A percentile compares a stretch with the other conserved stretches of the same genome.
Evolutionary conservation across 2,329 filamentous ascomycete genomes (phyloP).

Genomic region (Monilinia laxa): DNA sequence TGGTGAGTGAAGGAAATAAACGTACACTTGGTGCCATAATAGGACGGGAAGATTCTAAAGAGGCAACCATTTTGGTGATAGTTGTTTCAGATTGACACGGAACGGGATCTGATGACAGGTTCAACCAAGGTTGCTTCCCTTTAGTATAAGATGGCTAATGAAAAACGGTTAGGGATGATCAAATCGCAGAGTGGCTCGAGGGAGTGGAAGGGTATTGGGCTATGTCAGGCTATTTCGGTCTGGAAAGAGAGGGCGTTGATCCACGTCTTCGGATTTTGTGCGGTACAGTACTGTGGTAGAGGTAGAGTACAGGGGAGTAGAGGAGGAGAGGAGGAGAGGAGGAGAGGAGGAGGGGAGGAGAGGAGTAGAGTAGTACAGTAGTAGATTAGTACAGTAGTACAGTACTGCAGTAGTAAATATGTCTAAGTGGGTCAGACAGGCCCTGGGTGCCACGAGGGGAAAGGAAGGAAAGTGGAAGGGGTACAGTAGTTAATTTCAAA

Average conservation of each 20-base stretch:
- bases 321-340: no score
- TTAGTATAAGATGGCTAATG: constrained; percentile 11
- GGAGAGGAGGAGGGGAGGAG: no score
- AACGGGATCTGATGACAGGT: constrained; percentile 2
- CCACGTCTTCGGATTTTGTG: constrained; percentile 15
- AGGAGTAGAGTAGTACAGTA: no score
- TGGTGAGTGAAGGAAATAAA: constrained; percentile 27
- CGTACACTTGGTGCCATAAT: constrained; percentile 56
- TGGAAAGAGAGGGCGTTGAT: constrained; percentile 17
- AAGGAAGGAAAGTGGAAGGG: neutral
- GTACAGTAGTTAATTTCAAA: neutral
- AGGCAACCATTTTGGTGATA: constrained; percentile 42
- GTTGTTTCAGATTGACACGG: constrained; percentile 21
- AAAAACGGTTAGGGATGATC: constrained; percentile 13
- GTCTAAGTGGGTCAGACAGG: neutral
- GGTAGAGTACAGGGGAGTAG: no score
- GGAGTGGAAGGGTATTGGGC: neutral
- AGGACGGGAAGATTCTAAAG: constrained; percentile 54
- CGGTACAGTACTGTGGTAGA: no score
- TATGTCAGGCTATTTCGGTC: constrained; percentile 2
- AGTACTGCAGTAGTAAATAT: neutral
- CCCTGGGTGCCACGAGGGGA: constrained; percentile 26
- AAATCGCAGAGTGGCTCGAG: constrained; percentile 22
- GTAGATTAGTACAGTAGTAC: no score
- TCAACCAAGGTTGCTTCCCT: constrained; percentile 9